Evolutionary conservation across 148 eudicot species (phyloP), one percentile per base, ranked within the genome.

Genomic region (Camellia japonica): DNA sequence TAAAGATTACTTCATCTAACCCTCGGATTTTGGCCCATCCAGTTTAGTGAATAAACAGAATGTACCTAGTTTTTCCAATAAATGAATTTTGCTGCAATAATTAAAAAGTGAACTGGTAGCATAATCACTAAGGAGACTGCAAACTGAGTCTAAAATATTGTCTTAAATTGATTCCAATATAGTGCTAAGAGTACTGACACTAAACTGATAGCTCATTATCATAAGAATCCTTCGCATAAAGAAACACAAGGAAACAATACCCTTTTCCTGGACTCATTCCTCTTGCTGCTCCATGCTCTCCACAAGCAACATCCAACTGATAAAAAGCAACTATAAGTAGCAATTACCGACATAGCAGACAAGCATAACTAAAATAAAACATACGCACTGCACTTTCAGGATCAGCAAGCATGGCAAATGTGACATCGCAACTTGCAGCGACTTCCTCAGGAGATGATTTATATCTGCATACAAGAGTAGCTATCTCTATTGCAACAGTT

Each of bases 351-450:
- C 9, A 66, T 38, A 65, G 8, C 41, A 78, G 55, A 56, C 63
- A 79, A 71, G 80, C 63, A 82, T 76, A 83, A 30, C 73, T 56
- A 61, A 63, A 76, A 80, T 61, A 60, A 82, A 81, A 77, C 83
- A 87, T 85, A 91, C 98, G 84, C 92, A 96, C 99, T 84, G 97
- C 99, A 90, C 97, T 96, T 83, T 96, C 90, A 68, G 99, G 99
- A 87, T 96, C 98, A 19, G 99, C 99, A 85, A 96, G 92, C 97
- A 96, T 96, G 83, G 99, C 97, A 81, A 96, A 90, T 80, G 99
- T 96, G 80, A 96, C 90, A 83, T 96, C 98, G 84, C 97, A 96
- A 68, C 95, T 85, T 70, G 95, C 94, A 43, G 97, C 95, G 56
- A 96, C 99, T 90, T 93, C 99, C 81, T 89, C 88, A 6, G 99